phyloP scores from a whole-genome alignment of 495 filamentous ascomycete genomes.

The Aspergillus indologenus region DNA sequence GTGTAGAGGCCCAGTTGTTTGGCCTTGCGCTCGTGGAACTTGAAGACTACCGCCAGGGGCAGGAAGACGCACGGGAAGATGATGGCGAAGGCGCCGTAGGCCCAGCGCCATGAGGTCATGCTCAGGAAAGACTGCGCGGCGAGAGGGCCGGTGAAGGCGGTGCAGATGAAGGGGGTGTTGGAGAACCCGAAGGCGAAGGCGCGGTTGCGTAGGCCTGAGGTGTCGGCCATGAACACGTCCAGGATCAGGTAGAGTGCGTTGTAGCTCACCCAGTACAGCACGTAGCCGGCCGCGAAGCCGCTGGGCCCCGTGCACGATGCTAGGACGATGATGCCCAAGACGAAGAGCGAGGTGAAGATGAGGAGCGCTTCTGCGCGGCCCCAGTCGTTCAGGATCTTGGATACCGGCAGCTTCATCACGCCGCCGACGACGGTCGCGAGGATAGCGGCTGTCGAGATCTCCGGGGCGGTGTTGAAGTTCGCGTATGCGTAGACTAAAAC shows the following conservation, averaged over 20 bases:
- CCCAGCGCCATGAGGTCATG: slow-evolving; percentile 59
- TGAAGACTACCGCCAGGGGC: slow-evolving; percentile 51
- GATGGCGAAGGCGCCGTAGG: slow-evolving; percentile 60
- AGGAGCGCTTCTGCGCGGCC: slow-evolving; percentile 55
- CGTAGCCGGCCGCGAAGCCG: slow-evolving; percentile 48
- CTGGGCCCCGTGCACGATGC: slow-evolving; percentile 44
- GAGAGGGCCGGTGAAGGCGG: slow-evolving; percentile 39
- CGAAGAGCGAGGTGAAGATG: slow-evolving; percentile 34
- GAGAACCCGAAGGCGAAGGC: slow-evolving; percentile 58
- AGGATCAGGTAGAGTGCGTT: slow-evolving; percentile 56
- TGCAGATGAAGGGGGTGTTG: slow-evolving; percentile 55
- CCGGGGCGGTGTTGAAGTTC: slow-evolving; percentile 34
- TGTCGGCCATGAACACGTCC: slow-evolving; percentile 63
- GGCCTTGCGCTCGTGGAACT: slow-evolving; percentile 58
- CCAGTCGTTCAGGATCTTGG: slow-evolving; percentile 67
- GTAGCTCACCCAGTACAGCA: slow-evolving; percentile 57
- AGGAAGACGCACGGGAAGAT: slow-evolving; percentile 50
- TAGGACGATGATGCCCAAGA: slow-evolving; percentile 46
- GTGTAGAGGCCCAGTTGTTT: slow-evolving; percentile 36
- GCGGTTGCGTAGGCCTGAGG: slow-evolving; percentile 58
- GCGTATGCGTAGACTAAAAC: slow-evolving; percentile 39
- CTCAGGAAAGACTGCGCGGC: slow-evolving; percentile 43
- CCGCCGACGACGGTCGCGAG: slow-evolving; percentile 57
- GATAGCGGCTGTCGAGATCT: slow-evolving; percentile 36
- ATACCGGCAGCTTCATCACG: slow-evolving; percentile 63